phyloP scores from a whole-genome alignment of 2,329 filamentous ascomycete genomes.

The Corinectria fuckeliana region DNA sequence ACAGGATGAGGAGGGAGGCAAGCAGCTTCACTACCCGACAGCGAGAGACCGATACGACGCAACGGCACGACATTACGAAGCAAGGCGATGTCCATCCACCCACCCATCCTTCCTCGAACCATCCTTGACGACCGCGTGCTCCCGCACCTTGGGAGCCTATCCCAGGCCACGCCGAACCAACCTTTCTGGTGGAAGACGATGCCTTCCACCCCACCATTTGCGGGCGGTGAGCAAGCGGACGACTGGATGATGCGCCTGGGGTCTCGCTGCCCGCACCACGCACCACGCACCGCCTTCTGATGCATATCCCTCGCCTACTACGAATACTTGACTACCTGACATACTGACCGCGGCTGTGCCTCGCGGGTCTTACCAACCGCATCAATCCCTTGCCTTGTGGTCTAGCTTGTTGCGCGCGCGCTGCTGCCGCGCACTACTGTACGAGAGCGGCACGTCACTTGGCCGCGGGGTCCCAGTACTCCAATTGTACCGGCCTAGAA shows the following conservation, averaged over 20 bases:
- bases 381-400: background rate
- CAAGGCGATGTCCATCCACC: conserved; percentile 7
- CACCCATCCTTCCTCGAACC: background rate
- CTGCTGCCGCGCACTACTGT: conserved; percentile 33
- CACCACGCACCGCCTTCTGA: background rate
- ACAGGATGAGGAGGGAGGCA: background rate
- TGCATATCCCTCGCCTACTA: background rate
- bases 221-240: conserved; percentile 10
- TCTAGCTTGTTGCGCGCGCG: conserved; percentile 13
- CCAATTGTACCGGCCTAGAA: background rate
- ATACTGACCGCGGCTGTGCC: background rate
- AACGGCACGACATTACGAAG: background rate
- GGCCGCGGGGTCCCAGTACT: conserved; percentile 27
- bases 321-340: background rate
- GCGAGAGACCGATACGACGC: background rate
- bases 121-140: background rate
- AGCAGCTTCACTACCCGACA: background rate
- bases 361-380: background rate
- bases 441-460: conserved; percentile 33
- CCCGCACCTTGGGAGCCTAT: background rate
- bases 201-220: background rate
- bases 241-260: background rate
- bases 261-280: background rate
- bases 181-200: background rate
- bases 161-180: background rate